phyloP scores from a whole-genome alignment of 306 rosid species.

The Parietaria judaica region DNA sequence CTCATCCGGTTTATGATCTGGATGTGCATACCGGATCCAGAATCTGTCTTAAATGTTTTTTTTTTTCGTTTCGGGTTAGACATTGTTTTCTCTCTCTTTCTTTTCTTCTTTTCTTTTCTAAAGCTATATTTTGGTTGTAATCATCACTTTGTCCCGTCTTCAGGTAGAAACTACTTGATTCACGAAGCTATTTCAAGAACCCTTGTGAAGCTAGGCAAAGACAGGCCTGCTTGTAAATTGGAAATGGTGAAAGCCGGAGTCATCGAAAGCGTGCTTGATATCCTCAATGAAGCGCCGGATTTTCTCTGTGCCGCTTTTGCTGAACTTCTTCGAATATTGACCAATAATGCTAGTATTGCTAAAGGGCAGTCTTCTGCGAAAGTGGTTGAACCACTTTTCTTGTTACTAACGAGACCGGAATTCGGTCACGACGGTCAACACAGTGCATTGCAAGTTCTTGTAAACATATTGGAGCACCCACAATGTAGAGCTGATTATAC shows the following conservation, averaged over 20 bases:
- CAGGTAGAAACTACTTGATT: conserved; percentile 51
- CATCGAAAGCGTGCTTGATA: conserved; percentile 74
- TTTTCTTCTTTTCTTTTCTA: too few species aligned
- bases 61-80: too few species aligned
- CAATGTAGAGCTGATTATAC: conserved; percentile 87
- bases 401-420: conserved; percentile 71
- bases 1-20: too few species aligned
- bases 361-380: conserved; percentile 88
- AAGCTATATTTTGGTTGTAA: too few species aligned
- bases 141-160: too few species aligned
- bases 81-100: too few species aligned
- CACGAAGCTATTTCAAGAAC: conserved; percentile 94
- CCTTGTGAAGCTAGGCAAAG: conserved; percentile 92
- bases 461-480: conserved; percentile 90
- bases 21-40: too few species aligned
- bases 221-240: conserved; percentile 92
- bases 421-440: conserved; percentile 96
- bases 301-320: conserved; percentile 79
- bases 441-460: conserved; percentile 88
- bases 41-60: too few species aligned
- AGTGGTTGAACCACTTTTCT: conserved; percentile 85
- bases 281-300: conserved; percentile 89
- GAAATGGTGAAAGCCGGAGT: conserved; percentile 99
- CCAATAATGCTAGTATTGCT: conserved; percentile 93
- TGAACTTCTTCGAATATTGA: conserved; percentile 89